Base-by-base conservation (phyloP, 2,329 filamentous ascomycete species). In the Curvularia lunata region DNA sequence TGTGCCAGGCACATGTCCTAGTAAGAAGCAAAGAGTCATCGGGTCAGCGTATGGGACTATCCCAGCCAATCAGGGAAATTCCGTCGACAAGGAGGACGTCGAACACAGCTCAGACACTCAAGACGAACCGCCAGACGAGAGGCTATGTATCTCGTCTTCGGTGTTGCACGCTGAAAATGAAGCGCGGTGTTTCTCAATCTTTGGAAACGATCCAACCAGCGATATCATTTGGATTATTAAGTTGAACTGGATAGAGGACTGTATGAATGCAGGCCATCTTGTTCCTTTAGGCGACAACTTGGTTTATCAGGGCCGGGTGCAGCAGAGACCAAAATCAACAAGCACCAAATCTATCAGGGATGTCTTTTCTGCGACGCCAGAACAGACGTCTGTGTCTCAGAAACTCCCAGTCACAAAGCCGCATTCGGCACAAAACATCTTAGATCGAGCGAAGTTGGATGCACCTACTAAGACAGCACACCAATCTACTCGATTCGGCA, bases 391-490 rank as follows among this genome's bases (percentile, higher is more conserved):
- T 40, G 51, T 58, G 12, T 70, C 71, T 18, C 66, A 68, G 53
- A 66, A 53, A 6, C 42, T 60, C 19, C 27, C 66, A 30, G 67
- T 69, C 12, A 61, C 61, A 18, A 68, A 50, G 5, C 70, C 71
- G n/a, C 41, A 62, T 46, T 45, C 59, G 10, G 56, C 45, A 7
- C 61, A 67, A 43, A 62, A 70, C 19, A 84, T 87, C n/a, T 67
- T 87, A 8, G 77, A 83, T 56, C 79, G 85, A 37, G 85, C 84
- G 12, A 83, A 81, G 71, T 78, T 79, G 49, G 83, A 85, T 59
- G 76, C 77, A 4, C 63, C 70, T 9, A 65, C 34, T 18, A 71
- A 64, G 28, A 41, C 60, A 16, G 54, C 47, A 0, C 61, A 68
- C 47, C 58, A 65, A 25, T 56, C 52, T 47, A 49, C 65, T 5